A percentile compares a stretch with the other conserved stretches of the same genome.
Evolutionary conservation across 2,329 filamentous ascomycete species (phyloP).

Genomic region (Aspergillus quadrilineatus): DNA sequence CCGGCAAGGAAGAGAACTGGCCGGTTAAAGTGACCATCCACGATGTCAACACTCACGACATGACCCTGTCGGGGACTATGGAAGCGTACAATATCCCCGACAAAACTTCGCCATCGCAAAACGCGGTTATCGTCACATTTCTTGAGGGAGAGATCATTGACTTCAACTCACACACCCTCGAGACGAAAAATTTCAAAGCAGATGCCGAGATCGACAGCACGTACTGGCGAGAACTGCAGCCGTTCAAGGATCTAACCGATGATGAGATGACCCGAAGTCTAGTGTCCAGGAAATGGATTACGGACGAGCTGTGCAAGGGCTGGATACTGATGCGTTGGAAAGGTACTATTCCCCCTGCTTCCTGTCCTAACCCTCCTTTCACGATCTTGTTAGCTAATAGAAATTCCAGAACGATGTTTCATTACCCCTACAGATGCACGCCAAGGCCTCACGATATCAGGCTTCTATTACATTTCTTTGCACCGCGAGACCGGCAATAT

Average conservation of each 20-base stretch:
- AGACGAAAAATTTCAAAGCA: conserved; percentile 50
- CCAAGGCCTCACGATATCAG: conserved; percentile 51
- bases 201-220: conserved; percentile 47
- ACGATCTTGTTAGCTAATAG: conserved; percentile 1
- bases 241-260: conserved; percentile 47
- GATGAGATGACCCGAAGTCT: conserved; percentile 46
- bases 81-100: conserved; percentile 67
- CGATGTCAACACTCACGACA: conserved; percentile 58
- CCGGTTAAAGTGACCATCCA: conserved; percentile 67
- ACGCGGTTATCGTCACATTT: conserved; percentile 61
- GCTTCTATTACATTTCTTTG: conserved; percentile 52
- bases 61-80: conserved; percentile 68
- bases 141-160: conserved; percentile 70
- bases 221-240: conserved; percentile 51
- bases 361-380: background rate
- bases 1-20: conserved; percentile 58
- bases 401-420: conserved; percentile 46
- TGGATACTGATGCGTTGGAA: conserved; percentile 56
- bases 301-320: conserved; percentile 40
- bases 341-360: conserved; percentile 31
- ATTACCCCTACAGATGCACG: conserved; percentile 48
- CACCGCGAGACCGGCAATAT: conserved; percentile 47
- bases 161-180: conserved; percentile 52
- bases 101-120: conserved; percentile 43
- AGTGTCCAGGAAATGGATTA: conserved; percentile 46